Evolutionary conservation across 257 asterid genomes (phyloP).

Genomic region (Galeopsis tetrahit): DNA sequence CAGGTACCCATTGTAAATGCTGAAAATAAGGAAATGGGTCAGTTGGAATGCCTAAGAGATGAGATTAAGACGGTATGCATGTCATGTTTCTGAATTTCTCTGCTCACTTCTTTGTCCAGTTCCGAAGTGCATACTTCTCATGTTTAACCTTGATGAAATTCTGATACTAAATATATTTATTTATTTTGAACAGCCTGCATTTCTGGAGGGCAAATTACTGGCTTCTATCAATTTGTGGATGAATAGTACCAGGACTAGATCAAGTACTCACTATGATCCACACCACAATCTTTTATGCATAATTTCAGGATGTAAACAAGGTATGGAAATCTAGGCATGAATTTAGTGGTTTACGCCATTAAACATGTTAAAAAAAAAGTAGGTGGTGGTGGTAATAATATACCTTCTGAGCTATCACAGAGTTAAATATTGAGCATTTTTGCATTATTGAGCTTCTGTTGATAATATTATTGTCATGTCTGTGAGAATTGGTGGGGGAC

Average conservation of each 20-base stretch:
- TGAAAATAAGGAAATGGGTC: slow-evolving; percentile 78
- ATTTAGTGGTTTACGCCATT: slow-evolving; percentile 20
- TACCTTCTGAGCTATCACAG: slow-evolving; percentile 10
- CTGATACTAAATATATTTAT: slow-evolving; percentile 27
- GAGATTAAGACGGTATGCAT: slow-evolving; percentile 69
- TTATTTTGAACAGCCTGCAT: slow-evolving; percentile 64
- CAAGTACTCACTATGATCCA: slow-evolving; percentile 93
- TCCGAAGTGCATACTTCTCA: slow-evolving; percentile 21
- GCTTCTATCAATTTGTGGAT: slow-evolving; percentile 92
- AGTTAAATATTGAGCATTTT: slow-evolving; percentile 17
- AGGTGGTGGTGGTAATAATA: not conserved
- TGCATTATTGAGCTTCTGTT: slow-evolving; percentile 16
- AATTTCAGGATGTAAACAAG: slow-evolving; percentile 79
- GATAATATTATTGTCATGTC: not conserved
- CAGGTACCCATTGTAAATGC: slow-evolving; percentile 75
- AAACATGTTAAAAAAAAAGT: not conserved
- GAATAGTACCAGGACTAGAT: slow-evolving; percentile 79
- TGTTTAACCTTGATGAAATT: slow-evolving; percentile 14
- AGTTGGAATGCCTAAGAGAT: slow-evolving; percentile 69
- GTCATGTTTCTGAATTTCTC: slow-evolving; percentile 32
- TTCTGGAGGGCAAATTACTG: slow-evolving; percentile 64
- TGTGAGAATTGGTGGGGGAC: slow-evolving; percentile 8
- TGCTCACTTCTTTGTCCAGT: slow-evolving; percentile 15
- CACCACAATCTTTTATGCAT: slow-evolving; percentile 90
- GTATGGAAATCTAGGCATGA: slow-evolving; percentile 41